These are phyloP conservation scores for Pyropia haitanensis DNA, from an alignment of 23 red algal genomes.

Conservation along the genomic window DNA sequence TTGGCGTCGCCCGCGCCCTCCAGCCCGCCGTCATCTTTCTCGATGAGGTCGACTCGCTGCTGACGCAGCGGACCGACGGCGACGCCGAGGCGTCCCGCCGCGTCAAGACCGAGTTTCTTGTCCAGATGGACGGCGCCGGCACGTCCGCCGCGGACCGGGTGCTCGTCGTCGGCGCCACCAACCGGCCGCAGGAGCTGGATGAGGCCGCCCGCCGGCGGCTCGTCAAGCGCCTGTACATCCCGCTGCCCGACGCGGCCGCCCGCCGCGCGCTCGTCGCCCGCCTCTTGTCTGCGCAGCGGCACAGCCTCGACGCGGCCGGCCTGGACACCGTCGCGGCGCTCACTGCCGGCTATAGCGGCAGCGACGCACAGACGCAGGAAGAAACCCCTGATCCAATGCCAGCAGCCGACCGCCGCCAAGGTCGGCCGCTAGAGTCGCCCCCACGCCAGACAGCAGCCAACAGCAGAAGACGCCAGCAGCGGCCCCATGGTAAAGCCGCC, in stretches of 20 bases:
- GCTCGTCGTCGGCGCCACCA: conserved; percentile 91
- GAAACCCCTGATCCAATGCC: no score
- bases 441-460: no score
- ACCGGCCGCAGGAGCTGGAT: conserved; percentile 89
- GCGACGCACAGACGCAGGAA: no score
- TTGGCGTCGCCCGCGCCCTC: conserved; percentile 63
- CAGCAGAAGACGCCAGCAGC: no score
- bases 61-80: conserved; percentile 50
- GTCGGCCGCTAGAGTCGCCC: no score
- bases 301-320: conserved; percentile 39
- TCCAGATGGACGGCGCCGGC: conserved; percentile 96
- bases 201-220: conserved; percentile 79
- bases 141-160: conserved; percentile 75
- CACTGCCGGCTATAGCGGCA: conserved; percentile 76
- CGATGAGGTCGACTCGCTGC: conserved; percentile 92
- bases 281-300: conserved; percentile 37
- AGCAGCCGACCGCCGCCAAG: no score
- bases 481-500: no score
- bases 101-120: conserved; percentile 95
- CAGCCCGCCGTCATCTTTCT: conserved; percentile 98
- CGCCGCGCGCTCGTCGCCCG: conserved; percentile 34
- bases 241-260: conserved; percentile 69
- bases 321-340: conserved; percentile 26
- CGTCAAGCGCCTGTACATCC: conserved; percentile 88
- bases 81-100: conserved; percentile 74